These are phyloP conservation scores for Margaritispora aquatica DNA, from an alignment of 495 filamentous ascomycete genomes.

Conservation along the genomic window DNA sequence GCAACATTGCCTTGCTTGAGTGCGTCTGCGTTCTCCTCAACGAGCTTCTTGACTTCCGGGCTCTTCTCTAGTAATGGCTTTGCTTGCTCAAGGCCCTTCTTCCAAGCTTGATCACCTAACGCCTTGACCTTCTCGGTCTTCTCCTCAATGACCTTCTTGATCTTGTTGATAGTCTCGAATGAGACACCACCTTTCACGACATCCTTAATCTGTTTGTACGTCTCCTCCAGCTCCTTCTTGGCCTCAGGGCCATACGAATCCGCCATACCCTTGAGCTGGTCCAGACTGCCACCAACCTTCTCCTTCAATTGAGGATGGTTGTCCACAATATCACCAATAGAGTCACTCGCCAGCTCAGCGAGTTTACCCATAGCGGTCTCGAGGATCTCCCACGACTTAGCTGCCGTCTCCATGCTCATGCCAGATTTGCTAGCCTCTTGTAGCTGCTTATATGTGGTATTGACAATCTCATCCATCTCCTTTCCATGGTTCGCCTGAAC, in stretches of 20 bases:
- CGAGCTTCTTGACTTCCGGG: conserved; percentile 55
- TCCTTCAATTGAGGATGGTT: conserved; percentile 63
- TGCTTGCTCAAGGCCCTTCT: conserved; percentile 55
- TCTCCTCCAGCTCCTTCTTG: conserved; percentile 61
- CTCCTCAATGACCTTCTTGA: conserved; percentile 54
- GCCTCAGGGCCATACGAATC: conserved; percentile 60
- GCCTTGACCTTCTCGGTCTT: conserved; percentile 55
- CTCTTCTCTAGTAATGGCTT: conserved; percentile 60
- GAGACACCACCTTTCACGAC: conserved; percentile 48
- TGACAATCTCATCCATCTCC: conserved; percentile 56
- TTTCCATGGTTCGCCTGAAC: conserved; percentile 51
- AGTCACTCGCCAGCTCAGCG: conserved; percentile 47
- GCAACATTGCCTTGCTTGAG: conserved; percentile 53
- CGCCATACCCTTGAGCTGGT: conserved; percentile 57
- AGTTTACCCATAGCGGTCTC: conserved; percentile 44
- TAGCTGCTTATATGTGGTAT: conserved; percentile 53
- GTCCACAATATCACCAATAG: conserved; percentile 50
- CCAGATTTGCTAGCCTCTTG: conserved; percentile 42
- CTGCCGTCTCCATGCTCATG: conserved; percentile 43
- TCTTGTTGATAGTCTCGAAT: conserved; percentile 41
- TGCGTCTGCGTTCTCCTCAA: conserved; percentile 52
- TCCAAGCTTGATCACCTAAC: conserved; percentile 57
- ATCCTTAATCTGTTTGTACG: conserved; percentile 52
- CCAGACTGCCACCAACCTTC: conserved; percentile 54
- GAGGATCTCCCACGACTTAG: conserved; percentile 45